Conservation (phyloP, 352 stramenopile genomes). For the Thraustotheca clavata region DNA sequence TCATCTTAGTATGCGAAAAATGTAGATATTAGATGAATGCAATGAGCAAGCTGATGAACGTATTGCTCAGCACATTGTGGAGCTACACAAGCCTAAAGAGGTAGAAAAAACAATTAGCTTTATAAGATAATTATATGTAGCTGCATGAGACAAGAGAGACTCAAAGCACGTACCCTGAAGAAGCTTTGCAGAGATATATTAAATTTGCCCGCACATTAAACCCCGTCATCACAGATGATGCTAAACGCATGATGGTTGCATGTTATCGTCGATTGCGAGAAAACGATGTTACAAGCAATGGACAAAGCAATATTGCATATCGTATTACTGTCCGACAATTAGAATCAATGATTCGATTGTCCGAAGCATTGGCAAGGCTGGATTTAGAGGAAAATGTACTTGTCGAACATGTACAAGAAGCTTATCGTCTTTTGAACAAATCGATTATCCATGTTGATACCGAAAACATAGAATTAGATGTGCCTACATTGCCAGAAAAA, state of each 20-base stretch:
- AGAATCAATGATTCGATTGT: slow-evolving; percentile 97
- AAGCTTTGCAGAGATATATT: slow-evolving; percentile 94
- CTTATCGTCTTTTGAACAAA: slow-evolving; percentile 95
- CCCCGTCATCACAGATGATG: slow-evolving; percentile 56
- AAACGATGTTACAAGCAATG: slow-evolving; percentile 89
- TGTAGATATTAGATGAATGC: slow-evolving; percentile 91
- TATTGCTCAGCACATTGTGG: slow-evolving; percentile 97
- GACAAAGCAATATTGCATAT: slow-evolving; percentile 94
- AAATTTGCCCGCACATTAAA: slow-evolving; percentile 79
- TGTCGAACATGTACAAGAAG: slow-evolving; percentile 91
- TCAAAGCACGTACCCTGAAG: slow-evolving; percentile 42
- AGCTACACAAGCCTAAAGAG: slow-evolving; percentile 86
- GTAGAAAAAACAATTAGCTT: background rate
- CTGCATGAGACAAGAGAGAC: no score
- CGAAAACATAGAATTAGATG: slow-evolving; percentile 91
- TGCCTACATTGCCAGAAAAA: slow-evolving; percentile 38
- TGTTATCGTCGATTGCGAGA: slow-evolving; percentile 97
- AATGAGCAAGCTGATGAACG: slow-evolving; percentile 91
- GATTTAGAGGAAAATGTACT: slow-evolving; percentile 91
- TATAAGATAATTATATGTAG: no score
- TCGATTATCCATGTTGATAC: slow-evolving; percentile 99
- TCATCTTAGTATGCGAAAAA: background rate
- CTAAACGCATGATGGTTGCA: slow-evolving; percentile 91
- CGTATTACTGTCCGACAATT: slow-evolving; percentile 98
- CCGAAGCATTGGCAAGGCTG: slow-evolving; percentile 92